Base-by-base conservation (phyloP, 306 rosid species). In the Oxytropis ochrocephala region DNA sequence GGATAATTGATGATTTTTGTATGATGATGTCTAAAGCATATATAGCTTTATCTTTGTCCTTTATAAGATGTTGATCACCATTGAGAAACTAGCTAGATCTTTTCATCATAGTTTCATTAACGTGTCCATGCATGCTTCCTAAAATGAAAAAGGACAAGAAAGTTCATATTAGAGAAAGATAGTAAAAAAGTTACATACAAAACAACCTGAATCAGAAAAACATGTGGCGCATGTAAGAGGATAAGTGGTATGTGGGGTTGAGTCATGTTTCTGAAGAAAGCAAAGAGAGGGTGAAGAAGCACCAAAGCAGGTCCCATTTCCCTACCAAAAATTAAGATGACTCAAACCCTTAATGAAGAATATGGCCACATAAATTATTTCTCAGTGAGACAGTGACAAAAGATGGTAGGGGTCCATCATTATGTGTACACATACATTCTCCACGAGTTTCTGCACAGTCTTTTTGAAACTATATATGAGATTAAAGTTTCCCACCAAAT, bases 401-500 rank as follows among this genome's bases (percentile, higher is more conserved):
- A 72, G 62, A 68, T 46, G 79, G 68, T 47, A 56, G 82, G 83
- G 88, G 75, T 75, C 91, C 83, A 61, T 76, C 65, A 33, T 10
- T 49, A 76, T 67, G 84, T 78, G 65, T 70, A 67, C 68, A 67
- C 90, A 48, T 75, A 33, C 86, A 75, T 59, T 17, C 75, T 78
- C 80, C 87, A 83, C 74, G 61, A 80, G 18, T 78, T 64, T 59
- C 29, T 78, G 60, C 59, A 60, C 50, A 53, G 14, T 36, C 9
- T 70, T 66, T 75, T 75, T 56, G 38, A 21, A 61, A 9, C 51
- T 48, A n/a, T n/a, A n/a, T n/a, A n/a, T n/a, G 10, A 72, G 67
- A 76, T 65, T 81, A 48, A 73, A 67, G 74, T 72, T 72, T 62
- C 76, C 82, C 85, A 81, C 76, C 76, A 65, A 76, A 80, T 72